phyloP scores from a whole-genome alignment of 2,329 filamentous ascomycete genomes.

The Fusarium domesticum region DNA sequence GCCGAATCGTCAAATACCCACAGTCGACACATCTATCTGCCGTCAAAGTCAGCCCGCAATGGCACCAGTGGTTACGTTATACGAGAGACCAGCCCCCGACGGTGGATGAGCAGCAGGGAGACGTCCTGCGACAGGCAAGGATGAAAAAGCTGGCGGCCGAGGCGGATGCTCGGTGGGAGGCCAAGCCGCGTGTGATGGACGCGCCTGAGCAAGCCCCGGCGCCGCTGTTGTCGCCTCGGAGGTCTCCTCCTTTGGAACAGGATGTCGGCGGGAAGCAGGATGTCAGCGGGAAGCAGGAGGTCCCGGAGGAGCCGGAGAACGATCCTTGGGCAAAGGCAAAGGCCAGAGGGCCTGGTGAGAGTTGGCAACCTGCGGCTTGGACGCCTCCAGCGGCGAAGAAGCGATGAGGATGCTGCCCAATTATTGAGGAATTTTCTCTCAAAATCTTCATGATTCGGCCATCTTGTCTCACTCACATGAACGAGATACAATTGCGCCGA shows the following conservation, averaged over 20 bases:
- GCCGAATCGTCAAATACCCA: constrained; percentile 61
- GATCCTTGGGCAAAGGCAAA: constrained; percentile 59
- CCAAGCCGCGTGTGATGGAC: constrained; percentile 52
- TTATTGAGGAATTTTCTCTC: too few species aligned
- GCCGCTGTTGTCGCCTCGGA: constrained; percentile 13
- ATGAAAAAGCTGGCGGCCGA: constrained; percentile 56
- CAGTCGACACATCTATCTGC: constrained; percentile 51
- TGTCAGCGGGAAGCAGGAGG: constrained; percentile 4
- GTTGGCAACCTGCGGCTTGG: constrained; percentile 68
- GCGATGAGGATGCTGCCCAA: constrained; percentile 14
- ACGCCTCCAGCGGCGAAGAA: constrained; percentile 43
- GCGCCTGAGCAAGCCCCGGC: constrained; percentile 25
- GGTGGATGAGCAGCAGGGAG: constrained; percentile 54
- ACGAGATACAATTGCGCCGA: neutral
- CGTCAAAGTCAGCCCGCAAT: constrained; percentile 57
- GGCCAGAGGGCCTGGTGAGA: constrained; percentile 52
- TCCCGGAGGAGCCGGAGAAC: constrained; percentile 11
- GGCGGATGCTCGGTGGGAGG: constrained; percentile 63
- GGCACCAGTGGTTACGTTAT: constrained; percentile 69
- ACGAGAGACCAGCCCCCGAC: constrained; percentile 53
- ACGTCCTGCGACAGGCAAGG: constrained; percentile 50
- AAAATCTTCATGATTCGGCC: neutral
- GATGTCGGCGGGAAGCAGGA: constrained; percentile 7
- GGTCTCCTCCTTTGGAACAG: constrained; percentile 4
- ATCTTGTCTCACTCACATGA: neutral